phyloP scores from a whole-genome alignment of 176 grass and related monocot genomes.

The Oryza brachyantha region DNA sequence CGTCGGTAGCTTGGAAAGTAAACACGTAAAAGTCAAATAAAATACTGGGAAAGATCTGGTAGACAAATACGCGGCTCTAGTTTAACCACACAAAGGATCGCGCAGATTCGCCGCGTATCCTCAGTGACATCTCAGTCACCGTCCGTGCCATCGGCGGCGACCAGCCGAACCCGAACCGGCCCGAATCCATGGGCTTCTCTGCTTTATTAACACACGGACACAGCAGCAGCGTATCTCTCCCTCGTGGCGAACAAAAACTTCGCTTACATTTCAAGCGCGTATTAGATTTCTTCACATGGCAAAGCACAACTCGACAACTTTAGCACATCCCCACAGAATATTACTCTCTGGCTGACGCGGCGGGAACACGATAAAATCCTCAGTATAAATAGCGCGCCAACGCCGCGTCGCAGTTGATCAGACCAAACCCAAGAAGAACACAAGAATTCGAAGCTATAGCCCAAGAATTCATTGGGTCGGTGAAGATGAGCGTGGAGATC shows the following conservation, averaged over 20 bases:
- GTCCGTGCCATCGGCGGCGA: too few species aligned
- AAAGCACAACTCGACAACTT: background rate
- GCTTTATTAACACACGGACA: background rate
- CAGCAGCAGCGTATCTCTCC: background rate
- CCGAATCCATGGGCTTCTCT: constrained; percentile 23
- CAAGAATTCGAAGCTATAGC: background rate
- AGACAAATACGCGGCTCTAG: too few species aligned
- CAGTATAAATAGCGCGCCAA: constrained; percentile 35
- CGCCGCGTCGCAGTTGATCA: background rate
- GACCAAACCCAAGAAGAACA: constrained; percentile 32
- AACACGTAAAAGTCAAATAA: too few species aligned
- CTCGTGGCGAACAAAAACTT: constrained; percentile 32
- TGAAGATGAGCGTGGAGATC: constrained; percentile 78
- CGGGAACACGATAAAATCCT: background rate
- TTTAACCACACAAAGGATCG: background rate
- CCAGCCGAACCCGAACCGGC: background rate
- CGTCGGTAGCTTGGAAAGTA: too few species aligned
- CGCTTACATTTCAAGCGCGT: constrained; percentile 22
- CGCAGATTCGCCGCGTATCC: constrained; percentile 21
- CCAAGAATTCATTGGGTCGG: too few species aligned
- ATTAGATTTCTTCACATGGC: background rate
- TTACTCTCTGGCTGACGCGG: background rate
- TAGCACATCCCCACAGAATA: constrained; percentile 24
- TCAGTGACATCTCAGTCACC: background rate
- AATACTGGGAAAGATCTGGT: too few species aligned